Evolutionary conservation across 257 asterid genomes (phyloP).

Genomic region (Catharanthus roseus): DNA sequence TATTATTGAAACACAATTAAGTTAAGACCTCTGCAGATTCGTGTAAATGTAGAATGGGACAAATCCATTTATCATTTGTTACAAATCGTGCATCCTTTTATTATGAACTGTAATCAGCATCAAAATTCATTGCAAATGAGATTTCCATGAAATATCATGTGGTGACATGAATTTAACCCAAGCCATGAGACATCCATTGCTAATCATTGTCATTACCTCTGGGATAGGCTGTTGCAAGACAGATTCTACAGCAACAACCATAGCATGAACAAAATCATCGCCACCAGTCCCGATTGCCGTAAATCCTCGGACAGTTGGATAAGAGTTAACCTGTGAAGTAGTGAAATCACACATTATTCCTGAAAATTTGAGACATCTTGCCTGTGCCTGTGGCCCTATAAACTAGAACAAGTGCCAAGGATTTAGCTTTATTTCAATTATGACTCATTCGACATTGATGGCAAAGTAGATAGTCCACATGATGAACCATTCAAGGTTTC

Average conservation of each 20-base stretch:
- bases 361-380: not conserved
- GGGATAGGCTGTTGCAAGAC: conserved; percentile 70
- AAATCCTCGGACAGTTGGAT: conserved; percentile 87
- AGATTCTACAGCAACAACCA: conserved; percentile 95
- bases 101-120: not conserved
- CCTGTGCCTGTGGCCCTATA: not conserved
- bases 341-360: conserved; percentile 5
- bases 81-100: not conserved
- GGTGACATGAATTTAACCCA: not conserved
- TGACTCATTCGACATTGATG: not conserved
- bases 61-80: not conserved
- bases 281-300: conserved; percentile 97
- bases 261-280: conserved; percentile 88
- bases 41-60: not conserved
- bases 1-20: not conserved
- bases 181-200: not conserved
- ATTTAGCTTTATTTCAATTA: not conserved
- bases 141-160: not conserved
- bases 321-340: conserved; percentile 63
- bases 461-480: not conserved
- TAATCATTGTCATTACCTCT: conserved; percentile 35
- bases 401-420: not conserved
- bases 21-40: not conserved
- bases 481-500: not conserved
- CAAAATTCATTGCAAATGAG: not conserved